Evolutionary conservation across 805 yeast species (phyloP), one percentile per base, ranked within the genome.

Genomic region (Saccharomycopsis malanga): DNA sequence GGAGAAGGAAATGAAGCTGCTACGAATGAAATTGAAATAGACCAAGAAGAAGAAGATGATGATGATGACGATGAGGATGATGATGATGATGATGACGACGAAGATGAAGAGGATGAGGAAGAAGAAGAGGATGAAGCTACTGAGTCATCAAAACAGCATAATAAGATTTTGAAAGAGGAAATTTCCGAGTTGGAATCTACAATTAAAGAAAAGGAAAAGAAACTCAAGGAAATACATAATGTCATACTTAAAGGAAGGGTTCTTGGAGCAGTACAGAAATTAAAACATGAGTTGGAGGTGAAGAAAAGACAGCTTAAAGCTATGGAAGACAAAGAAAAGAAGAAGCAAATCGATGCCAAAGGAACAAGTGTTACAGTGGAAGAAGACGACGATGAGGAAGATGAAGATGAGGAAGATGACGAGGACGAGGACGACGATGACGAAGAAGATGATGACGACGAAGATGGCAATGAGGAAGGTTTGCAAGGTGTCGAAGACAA

Each of bases 161-260:
- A 72, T 55, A 88, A 85, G 57, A 72, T 87, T 54, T 68, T 93
- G 47, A 78, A 77, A 52, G 98, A 91, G 63, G 97, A 89, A 62
- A 81, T 93, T 48, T 66, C 72, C 4, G 98, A 93, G 58, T 71
- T 93, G 51, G 88, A 85, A 60, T 57, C 73, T 14, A 88, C 91
- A 0, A 82, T 93, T 44, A 77, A 73, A 46, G 82, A 81, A 57
- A 89, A 91, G 58, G 78, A 77, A 61, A 71, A 72, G 39, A 88
- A 85, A 57, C 75, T 87, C 42, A 77, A 73, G 18, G 79, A 81
- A 54, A 88, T 89, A 15, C 71, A 79, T 2, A 87, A 87, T 60
- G 89, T 91, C 56, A 82, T 91, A 66, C 73, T 93, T 77, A 79
- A 82, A 59, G 84, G 82, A 63, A 81, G 97, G 66, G 85, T 89